Conservation (phyloP, 441 rosid species). For the Populus trichocarpa region DNA sequence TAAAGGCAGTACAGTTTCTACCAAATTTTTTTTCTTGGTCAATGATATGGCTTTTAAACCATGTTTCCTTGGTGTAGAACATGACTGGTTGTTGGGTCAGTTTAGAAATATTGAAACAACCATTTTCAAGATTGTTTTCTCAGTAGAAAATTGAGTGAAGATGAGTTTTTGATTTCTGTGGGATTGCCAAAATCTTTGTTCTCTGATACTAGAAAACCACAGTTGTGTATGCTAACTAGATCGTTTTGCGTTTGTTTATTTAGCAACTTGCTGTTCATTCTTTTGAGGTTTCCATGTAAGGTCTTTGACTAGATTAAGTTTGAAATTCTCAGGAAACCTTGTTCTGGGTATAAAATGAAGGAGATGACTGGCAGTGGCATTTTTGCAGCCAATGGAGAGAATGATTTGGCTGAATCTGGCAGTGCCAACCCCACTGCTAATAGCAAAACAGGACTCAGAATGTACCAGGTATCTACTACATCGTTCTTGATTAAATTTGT, state of each 20-base stretch:
- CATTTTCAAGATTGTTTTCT: not conserved
- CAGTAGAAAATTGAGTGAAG: not conserved
- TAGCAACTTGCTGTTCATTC: not conserved
- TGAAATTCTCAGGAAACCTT: conserved; percentile 65
- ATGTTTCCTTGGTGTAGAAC: not conserved
- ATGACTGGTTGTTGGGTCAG: not conserved
- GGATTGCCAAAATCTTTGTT: not conserved
- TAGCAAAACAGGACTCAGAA: conserved; percentile 60
- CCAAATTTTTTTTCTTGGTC: not conserved
- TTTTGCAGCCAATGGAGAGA: conserved; percentile 56
- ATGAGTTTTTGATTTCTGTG: not conserved
- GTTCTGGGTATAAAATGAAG: conserved; percentile 90
- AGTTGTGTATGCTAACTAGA: no score
- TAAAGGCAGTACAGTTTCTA: not conserved
- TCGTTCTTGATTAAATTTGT: not conserved
- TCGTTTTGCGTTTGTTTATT: not conserved
- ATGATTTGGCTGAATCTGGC: conserved; percentile 47
- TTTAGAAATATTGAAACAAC: not conserved
- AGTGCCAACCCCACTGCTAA: conserved; percentile 42
- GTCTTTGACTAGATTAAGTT: not conserved
- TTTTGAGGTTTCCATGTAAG: not conserved
- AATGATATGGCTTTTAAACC: not conserved
- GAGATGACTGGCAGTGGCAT: conserved; percentile 98
- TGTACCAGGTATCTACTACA: conserved; percentile 61
- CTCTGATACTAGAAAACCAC: not conserved